Base-by-base conservation (phyloP, 2,329 filamentous ascomycete genomes). In the Clonostachys chloroleuca region DNA sequence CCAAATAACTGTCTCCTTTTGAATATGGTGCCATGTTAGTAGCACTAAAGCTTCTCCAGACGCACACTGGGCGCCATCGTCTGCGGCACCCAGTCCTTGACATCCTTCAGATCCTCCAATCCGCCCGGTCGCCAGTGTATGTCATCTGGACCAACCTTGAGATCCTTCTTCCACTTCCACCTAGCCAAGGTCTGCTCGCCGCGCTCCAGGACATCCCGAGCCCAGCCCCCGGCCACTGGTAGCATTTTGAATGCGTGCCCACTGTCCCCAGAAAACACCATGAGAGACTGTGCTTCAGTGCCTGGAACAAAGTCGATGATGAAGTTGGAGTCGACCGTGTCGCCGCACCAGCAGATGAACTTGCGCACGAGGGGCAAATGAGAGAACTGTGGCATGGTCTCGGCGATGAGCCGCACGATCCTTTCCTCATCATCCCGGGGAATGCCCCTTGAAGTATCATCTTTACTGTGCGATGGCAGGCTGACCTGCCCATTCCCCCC, bases 181-280 rank as follows among this genome's bases (percentile, higher is more conserved):
- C 75, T 59, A 6, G 56, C 49, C 13, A 70, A 56, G 3, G 53
- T 55, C 58, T 82, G 78, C 37, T 58, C 52, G 1, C 67, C 65
- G 13, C 66, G 58, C 24, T 71, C 67, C 4, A 82, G 45, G 5
- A 81, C 53, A 8, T 71, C 65, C 24, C 60, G 63, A 3, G 80
- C 69, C 69, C 75, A 83, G 16, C 61, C 54, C 0, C 80, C 79
- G 8, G 76, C 63, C 33, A 81, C 69, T 0, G 79, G 80, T 44
- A 84, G 69, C 76, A 83, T 81, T 60, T 84, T 83, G 59, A 83
- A 83, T 0, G 74, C 78, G 54, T 84, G 81, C 0, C 80, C 81
- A 2, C 79, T 84, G 54, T 84, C 81, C 1, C 80, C 80, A 0
- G 75, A 73, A 1, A 77, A 51, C 0, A 81, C 56, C 3, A 84